Evolutionary conservation across 345 rosid species (phyloP).

Genomic region (Citrus inodora): DNA sequence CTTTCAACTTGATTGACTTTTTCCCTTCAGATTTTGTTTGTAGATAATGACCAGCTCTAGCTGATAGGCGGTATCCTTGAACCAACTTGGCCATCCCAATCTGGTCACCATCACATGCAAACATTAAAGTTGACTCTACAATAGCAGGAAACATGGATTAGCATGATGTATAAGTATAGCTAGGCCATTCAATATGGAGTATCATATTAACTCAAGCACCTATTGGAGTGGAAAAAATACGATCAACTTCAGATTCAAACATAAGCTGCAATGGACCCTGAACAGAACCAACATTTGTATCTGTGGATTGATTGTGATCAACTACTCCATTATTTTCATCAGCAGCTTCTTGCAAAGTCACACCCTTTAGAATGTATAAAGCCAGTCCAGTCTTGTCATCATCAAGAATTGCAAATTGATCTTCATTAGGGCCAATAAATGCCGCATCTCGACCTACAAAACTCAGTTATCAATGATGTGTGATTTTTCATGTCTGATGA

Average conservation of each 20-base stretch:
- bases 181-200: conserved; percentile 13
- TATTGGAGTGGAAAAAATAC: conserved; percentile 89
- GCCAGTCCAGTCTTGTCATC: conserved; percentile 86
- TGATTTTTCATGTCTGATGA: conserved; percentile 1
- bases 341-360: conserved; percentile 47
- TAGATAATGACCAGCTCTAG: conserved; percentile 78
- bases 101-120: conserved; percentile 77
- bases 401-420: conserved; percentile 90
- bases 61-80: conserved; percentile 72
- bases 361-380: conserved; percentile 72
- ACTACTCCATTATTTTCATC: conserved; percentile 54
- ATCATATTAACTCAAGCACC: conserved; percentile 48
- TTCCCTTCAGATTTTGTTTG: conserved; percentile 82
- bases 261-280: conserved; percentile 76
- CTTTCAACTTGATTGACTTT: conserved; percentile 80
- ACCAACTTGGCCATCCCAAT: conserved; percentile 84
- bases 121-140: conserved; percentile 92
- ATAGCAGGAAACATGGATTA: conserved; percentile 27
- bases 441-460: conserved; percentile 86
- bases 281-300: conserved; percentile 57
- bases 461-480: neutral
- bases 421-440: conserved; percentile 77
- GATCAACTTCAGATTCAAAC: conserved; percentile 93
- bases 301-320: conserved; percentile 56
- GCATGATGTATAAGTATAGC: conserved; percentile 15